These are phyloP conservation scores for Rhododendron griersonianum DNA, from an alignment of 148 eudicot species.

Conservation along the genomic window DNA sequence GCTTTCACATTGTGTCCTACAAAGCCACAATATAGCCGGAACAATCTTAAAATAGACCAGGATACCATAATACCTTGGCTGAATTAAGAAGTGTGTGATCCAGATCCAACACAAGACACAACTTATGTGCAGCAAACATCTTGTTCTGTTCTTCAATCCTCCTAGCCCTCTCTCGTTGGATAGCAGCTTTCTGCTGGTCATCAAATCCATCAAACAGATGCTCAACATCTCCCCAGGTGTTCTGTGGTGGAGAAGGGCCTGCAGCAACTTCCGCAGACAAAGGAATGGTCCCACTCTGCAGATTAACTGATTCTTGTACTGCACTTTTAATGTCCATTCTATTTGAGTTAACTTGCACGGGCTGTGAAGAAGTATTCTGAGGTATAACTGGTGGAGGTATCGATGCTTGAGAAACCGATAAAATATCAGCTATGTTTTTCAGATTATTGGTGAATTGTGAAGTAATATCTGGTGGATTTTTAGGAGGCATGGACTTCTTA, in stretches of 20 bases:
- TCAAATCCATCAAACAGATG: slow-evolving; percentile 87
- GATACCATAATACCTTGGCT: slow-evolving; percentile 56
- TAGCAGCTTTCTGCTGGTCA: slow-evolving; percentile 78
- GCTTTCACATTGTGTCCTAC: background rate
- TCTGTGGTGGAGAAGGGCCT: slow-evolving; percentile 46
- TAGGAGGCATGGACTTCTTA: slow-evolving; percentile 30
- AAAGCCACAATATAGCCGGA: background rate
- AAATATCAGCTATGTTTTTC: slow-evolving; percentile 68
- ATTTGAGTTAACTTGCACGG: slow-evolving; percentile 27
- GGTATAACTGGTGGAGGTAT: slow-evolving; percentile 28
- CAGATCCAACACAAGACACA: slow-evolving; percentile 94
- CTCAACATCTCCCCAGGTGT: slow-evolving; percentile 78
- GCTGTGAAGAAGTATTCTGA: slow-evolving; percentile 34
- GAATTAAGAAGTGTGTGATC: slow-evolving; percentile 99
- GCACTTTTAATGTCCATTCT: slow-evolving; percentile 23
- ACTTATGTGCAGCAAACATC: slow-evolving; percentile 77
- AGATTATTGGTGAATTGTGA: slow-evolving; percentile 61
- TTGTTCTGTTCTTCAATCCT: slow-evolving; percentile 90
- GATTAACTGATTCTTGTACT: slow-evolving; percentile 24
- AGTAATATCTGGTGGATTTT: slow-evolving; percentile 64
- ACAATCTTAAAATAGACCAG: slow-evolving; percentile 1
- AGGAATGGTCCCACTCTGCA: slow-evolving; percentile 25
- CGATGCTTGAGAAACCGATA: slow-evolving; percentile 52
- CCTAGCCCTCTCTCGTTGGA: slow-evolving; percentile 82
- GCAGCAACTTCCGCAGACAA: slow-evolving; percentile 50